These are phyloP conservation scores for Teunomyces atbi DNA, from an alignment of 805 yeast genomes.

Conservation along the genomic window DNA sequence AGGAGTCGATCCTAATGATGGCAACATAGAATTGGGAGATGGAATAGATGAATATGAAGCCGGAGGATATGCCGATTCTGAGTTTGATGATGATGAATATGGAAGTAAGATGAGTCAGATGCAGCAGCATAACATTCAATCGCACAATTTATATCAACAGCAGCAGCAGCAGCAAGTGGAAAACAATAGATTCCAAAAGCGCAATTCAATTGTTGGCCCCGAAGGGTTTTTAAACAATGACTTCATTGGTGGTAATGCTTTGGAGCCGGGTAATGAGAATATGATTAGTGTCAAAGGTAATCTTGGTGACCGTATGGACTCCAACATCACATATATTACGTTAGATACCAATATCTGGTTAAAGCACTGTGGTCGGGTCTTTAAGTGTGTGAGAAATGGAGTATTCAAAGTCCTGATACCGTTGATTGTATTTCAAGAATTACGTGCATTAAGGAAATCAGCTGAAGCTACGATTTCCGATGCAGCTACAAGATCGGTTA, in stretches of 20 bases:
- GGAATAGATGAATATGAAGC: constrained; percentile 23
- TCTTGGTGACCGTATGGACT: constrained; percentile 57
- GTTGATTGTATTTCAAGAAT: constrained; percentile 73
- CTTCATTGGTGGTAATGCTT: constrained; percentile 18
- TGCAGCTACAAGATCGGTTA: constrained; percentile 78
- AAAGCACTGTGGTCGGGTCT: constrained; percentile 75
- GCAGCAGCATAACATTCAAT: constrained; percentile 10
- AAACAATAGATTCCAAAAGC: constrained; percentile 13
- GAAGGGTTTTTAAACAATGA: constrained; percentile 24
- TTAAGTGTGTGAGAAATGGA: constrained; percentile 61
- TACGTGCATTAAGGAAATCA: constrained; percentile 67
- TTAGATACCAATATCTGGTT: constrained; percentile 80
- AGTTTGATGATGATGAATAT: constrained; percentile 30
- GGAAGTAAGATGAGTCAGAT: constrained; percentile 10
- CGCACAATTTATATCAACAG: constrained; percentile 17
- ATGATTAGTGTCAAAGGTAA: constrained; percentile 39
- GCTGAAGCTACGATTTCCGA: constrained; percentile 73
- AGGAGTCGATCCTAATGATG: constrained; percentile 12
- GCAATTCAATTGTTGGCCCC: constrained; percentile 8
- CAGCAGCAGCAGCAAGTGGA: constrained; percentile 17
- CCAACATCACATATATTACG: constrained; percentile 54
- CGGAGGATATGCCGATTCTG: constrained; percentile 26
- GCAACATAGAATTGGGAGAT: constrained; percentile 19
- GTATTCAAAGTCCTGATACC: constrained; percentile 66
- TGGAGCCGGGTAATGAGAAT: constrained; percentile 8